These are phyloP conservation scores for Leptoxyphium fumago DNA, from an alignment of 2,329 filamentous ascomycete genomes.

Conservation along the genomic window DNA sequence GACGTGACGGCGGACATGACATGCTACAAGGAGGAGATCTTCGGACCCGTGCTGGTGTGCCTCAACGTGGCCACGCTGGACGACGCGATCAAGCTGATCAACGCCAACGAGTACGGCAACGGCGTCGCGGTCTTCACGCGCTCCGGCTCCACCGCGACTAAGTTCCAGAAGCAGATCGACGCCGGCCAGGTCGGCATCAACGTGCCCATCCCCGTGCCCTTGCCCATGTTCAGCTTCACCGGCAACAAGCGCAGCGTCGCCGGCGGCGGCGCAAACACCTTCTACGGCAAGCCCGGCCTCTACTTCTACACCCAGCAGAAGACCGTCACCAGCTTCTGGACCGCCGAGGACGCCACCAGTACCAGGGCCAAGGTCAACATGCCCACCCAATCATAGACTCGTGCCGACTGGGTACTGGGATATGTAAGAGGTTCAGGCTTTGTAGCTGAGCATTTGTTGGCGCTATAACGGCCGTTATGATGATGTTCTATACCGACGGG, in stretches of 20 bases:
- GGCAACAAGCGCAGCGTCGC: constrained; percentile 76
- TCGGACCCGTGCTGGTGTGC: constrained; percentile 71
- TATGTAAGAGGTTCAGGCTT: no score
- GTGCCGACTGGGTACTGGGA: no score
- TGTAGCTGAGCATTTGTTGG: no score
- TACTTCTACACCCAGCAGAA: constrained; percentile 96
- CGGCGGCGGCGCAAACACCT: constrained; percentile 80
- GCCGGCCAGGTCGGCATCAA: constrained; percentile 79
- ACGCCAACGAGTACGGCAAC: constrained; percentile 76
- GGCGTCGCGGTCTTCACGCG: constrained; percentile 74
- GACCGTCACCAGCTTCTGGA: constrained; percentile 92
- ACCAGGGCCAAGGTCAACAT: constrained; percentile 80
- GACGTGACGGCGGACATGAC: constrained; percentile 68
- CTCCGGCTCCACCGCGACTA: constrained; percentile 60
- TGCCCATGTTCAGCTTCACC: constrained; percentile 29
- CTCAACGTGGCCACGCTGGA: constrained; percentile 65
- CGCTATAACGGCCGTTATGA: no score
- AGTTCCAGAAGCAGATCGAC: constrained; percentile 68
- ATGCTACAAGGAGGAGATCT: constrained; percentile 77
- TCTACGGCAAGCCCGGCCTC: constrained; percentile 86
- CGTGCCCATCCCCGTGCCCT: constrained; percentile 54
- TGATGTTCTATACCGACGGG: no score
- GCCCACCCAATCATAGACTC: constrained; percentile 51
- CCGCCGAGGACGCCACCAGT: constrained; percentile 66
- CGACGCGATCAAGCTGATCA: constrained; percentile 68